phyloP scores from a whole-genome alignment of 352 stramenopile species.

The Pythium apleroticum region DNA sequence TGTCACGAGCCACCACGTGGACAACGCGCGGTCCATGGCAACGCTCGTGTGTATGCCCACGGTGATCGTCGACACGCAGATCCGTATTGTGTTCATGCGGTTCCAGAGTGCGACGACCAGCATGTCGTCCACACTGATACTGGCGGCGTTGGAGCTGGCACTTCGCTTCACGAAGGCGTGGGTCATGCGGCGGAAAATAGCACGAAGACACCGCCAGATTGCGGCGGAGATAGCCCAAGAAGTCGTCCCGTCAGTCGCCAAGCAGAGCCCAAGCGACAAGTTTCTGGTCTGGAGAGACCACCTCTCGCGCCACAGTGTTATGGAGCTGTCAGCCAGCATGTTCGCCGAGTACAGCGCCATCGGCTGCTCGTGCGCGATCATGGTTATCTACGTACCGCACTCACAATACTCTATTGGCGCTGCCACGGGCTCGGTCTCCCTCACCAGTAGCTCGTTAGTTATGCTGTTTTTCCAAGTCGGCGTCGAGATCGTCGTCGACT shows the following conservation, averaged over 20 bases:
- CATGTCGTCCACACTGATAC: conserved; percentile 19
- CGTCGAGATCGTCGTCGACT: conserved; percentile 28
- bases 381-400: conserved; percentile 36
- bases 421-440: neutral
- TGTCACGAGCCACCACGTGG: conserved; percentile 12
- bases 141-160: conserved; percentile 29
- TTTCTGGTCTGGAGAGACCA: conserved; percentile 20
- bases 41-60: conserved; percentile 28
- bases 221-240: neutral
- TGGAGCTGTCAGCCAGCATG: conserved; percentile 42
- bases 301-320: conserved; percentile 26
- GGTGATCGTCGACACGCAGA: conserved; percentile 38
- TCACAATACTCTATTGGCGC: conserved; percentile 21
- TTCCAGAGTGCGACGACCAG: conserved; percentile 24
- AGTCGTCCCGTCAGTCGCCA: neutral
- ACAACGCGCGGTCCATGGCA: conserved; percentile 20
- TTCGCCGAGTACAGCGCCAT: conserved; percentile 53
- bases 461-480: neutral
- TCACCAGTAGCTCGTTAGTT: neutral
- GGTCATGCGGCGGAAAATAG: conserved; percentile 20
- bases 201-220: neutral
- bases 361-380: conserved; percentile 37
- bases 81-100: conserved; percentile 35
- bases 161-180: conserved; percentile 26
- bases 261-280: neutral